Conservation (phyloP, 192 early-diverging fungal genomes). For the Coemansia sp. region DNA sequence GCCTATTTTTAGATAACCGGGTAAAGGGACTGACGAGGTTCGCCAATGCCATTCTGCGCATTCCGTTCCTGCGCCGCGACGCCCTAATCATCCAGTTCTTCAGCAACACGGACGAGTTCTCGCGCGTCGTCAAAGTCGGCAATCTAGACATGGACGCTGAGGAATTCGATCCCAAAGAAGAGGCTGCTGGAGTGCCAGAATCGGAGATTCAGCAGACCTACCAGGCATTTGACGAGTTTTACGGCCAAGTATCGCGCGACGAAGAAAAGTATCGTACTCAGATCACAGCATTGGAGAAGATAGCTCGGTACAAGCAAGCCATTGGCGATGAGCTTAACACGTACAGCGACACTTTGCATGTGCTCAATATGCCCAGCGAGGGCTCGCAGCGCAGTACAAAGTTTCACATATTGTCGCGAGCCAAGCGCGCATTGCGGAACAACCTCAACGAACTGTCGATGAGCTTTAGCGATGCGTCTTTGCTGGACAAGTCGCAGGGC, state of each 20-base stretch:
- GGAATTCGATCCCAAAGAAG: constrained; percentile 44
- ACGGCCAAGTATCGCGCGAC: constrained; percentile 38
- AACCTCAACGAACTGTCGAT: constrained; percentile 52
- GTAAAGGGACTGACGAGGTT: constrained; percentile 55
- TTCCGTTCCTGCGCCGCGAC: constrained; percentile 51
- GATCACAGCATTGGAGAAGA: constrained; percentile 51
- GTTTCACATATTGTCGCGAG: constrained; percentile 31
- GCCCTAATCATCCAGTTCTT: constrained; percentile 52
- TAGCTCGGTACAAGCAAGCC: constrained; percentile 52
- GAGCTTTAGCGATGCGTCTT: constrained; percentile 47
- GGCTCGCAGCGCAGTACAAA: constrained; percentile 28
- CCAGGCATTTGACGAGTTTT: constrained; percentile 45
- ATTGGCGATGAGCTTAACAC: constrained; percentile 52
- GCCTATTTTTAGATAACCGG: constrained; percentile 58
- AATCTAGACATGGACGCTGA: constrained; percentile 52
- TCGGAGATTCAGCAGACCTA: constrained; percentile 40
- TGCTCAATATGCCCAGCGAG: constrained; percentile 41
- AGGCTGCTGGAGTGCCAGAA: constrained; percentile 32
- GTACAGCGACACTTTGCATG: constrained; percentile 45
- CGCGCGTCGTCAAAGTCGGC: constrained; percentile 46
- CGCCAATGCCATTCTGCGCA: constrained; percentile 49
- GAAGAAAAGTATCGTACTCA: constrained; percentile 53
- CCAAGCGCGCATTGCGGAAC: constrained; percentile 39
- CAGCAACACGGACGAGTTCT: constrained; percentile 55
- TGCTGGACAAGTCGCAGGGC: constrained; percentile 51